These are phyloP conservation scores for Capsella rubella DNA, from an alignment of 441 rosid genomes.

Conservation along the genomic window DNA sequence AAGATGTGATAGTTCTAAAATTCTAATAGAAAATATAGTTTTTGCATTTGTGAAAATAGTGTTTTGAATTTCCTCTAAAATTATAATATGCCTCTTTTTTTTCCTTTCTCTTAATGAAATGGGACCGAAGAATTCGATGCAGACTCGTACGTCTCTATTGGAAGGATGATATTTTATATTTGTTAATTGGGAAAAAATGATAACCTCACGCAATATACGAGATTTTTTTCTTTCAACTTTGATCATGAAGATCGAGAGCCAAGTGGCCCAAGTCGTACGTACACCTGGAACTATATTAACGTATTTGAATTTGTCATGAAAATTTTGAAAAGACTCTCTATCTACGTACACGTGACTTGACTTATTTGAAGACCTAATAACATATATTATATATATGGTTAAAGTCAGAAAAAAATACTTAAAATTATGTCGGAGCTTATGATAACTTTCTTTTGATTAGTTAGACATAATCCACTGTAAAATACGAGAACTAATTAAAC, in stretches of 20 bases:
- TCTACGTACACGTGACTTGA: constrained; percentile 21
- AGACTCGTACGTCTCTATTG: background rate
- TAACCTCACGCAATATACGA: too few relatives aligned
- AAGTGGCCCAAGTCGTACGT: background rate
- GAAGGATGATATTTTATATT: too few relatives aligned
- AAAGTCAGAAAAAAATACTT: too few relatives aligned
- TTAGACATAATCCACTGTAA: background rate
- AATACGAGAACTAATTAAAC: background rate
- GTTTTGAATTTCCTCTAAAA: background rate
- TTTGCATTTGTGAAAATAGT: background rate
- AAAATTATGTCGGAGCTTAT: background rate
- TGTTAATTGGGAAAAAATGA: too few relatives aligned
- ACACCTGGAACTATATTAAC: constrained; percentile 10
- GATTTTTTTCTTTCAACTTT: too few relatives aligned
- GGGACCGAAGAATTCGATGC: background rate
- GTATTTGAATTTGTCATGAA: background rate
- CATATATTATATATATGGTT: too few relatives aligned
- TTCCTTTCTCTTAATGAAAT: too few relatives aligned
- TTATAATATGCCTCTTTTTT: too few relatives aligned
- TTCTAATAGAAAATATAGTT: background rate
- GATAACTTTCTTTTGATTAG: background rate
- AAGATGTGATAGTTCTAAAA: background rate
- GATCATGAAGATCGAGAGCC: too few relatives aligned
- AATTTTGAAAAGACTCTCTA: background rate
- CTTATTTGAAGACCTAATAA: constrained; percentile 1